Conservation (phyloP, 148 eudicot species). For the Vaccinium corymbosum region DNA sequence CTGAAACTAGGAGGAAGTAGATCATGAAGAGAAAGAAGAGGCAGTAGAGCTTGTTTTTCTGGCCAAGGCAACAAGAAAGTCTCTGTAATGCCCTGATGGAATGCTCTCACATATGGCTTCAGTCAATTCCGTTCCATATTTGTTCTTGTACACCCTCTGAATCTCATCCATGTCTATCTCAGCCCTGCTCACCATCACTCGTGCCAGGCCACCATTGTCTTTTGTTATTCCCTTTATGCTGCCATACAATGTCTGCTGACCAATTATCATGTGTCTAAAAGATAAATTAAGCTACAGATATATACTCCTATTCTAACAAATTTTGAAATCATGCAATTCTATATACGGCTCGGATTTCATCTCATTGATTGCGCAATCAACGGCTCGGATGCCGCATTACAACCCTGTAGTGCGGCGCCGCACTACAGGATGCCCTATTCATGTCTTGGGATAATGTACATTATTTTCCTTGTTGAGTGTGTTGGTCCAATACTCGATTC, state of each 20-base stretch:
- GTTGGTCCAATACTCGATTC: background rate
- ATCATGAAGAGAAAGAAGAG: slow-evolving; percentile 3
- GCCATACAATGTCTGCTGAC: slow-evolving; percentile 30
- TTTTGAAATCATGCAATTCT: background rate
- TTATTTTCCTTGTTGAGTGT: background rate
- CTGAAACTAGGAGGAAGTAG: background rate
- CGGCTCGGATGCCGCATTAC: too few relatives aligned
- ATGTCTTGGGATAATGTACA: background rate
- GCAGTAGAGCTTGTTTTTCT: background rate
- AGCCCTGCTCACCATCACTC: slow-evolving; percentile 65
- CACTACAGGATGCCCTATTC: too few relatives aligned
- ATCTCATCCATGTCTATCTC: slow-evolving; percentile 64
- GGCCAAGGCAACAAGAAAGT: slow-evolving; percentile 36
- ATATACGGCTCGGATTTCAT: too few relatives aligned
- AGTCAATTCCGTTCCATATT: slow-evolving; percentile 27
- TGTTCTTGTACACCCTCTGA: slow-evolving; percentile 35
- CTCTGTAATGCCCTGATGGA: slow-evolving; percentile 31
- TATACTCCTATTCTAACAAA: background rate
- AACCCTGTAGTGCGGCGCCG: too few relatives aligned
- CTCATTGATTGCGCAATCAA: too few relatives aligned
- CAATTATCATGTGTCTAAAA: background rate
- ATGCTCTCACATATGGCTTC: slow-evolving; percentile 42
- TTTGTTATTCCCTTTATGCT: slow-evolving; percentile 28
- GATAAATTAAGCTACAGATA: background rate
- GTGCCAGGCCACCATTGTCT: slow-evolving; percentile 40